A percentile compares a stretch with the other conserved stretches of the same genome.
phyloP scores from a whole-genome alignment of 805 yeast genomes.

The Myxozyma kluyveri region DNA sequence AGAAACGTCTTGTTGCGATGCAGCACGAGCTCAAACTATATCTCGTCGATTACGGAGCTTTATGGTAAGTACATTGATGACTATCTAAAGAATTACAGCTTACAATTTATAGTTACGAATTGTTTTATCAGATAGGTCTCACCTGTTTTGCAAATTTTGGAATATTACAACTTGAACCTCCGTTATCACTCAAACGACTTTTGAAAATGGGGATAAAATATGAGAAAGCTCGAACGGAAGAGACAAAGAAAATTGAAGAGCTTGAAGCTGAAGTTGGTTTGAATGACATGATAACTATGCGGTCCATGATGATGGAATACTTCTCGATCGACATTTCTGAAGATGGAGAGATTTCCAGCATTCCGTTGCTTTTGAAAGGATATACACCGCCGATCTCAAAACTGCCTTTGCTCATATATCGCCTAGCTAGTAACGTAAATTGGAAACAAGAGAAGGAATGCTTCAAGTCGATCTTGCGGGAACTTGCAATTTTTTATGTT shows the following conservation, averaged over 20 bases:
- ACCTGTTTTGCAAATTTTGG: conserved; percentile 84
- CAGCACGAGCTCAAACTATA: conserved; percentile 78
- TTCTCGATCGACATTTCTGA: conserved; percentile 51
- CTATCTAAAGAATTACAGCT: background rate
- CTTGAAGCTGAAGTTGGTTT: background rate
- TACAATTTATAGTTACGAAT: conserved; percentile 42
- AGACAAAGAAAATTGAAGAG: background rate
- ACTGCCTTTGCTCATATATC: conserved; percentile 62
- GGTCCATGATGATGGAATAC: conserved; percentile 78
- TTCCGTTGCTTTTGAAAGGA: conserved; percentile 69
- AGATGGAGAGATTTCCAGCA: conserved; percentile 42
- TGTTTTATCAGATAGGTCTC: conserved; percentile 78
- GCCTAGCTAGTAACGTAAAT: conserved; percentile 57
- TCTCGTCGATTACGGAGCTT: conserved; percentile 74
- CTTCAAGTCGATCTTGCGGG: conserved; percentile 59
- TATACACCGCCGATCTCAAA: conserved; percentile 63
- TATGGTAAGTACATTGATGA: conserved; percentile 40
- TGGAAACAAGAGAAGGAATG: conserved; percentile 71
- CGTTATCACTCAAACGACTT: conserved; percentile 41
- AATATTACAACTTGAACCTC: conserved; percentile 42
- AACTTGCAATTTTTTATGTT: conserved; percentile 68
- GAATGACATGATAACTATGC: conserved; percentile 48
- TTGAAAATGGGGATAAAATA: conserved; percentile 39
- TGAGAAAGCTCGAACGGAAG: background rate
- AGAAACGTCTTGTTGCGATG: conserved; percentile 69